Percentiles rank a stretch among this genome's conserved stretches.
Conservation (phyloP, 2,329 filamentous ascomycete species). For the Xylariaceae sp. region DNA sequence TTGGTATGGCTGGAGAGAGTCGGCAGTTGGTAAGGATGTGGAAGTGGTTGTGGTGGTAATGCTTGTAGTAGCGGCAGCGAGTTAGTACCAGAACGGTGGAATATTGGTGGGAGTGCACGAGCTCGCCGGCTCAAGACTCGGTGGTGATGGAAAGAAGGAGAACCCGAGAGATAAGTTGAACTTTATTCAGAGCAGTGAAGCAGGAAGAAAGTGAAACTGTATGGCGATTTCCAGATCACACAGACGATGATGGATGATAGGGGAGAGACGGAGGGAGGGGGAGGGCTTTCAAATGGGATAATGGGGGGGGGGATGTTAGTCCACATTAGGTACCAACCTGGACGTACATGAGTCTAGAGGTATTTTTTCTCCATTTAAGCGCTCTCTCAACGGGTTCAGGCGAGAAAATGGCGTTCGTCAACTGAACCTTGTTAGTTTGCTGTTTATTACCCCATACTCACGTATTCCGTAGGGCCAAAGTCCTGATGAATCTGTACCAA, state of each 20-base stretch:
- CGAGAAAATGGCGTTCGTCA: not conserved
- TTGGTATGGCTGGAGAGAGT: too few species aligned
- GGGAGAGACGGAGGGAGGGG: not conserved
- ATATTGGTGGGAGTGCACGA: conserved; percentile 7
- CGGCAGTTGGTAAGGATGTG: too few species aligned
- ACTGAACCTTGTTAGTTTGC: not conserved
- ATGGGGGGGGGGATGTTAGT: not conserved
- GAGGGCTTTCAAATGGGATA: not conserved
- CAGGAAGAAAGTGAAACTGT: not conserved
- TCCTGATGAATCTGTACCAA: not conserved
- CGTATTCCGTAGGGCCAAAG: not conserved
- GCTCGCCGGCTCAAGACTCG: conserved; percentile 9
- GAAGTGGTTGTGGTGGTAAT: too few species aligned
- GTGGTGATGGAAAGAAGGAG: not conserved
- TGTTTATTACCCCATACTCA: not conserved
- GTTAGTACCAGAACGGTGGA: not conserved
- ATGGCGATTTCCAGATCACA: not conserved
- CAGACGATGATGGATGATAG: not conserved
- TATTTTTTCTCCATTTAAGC: not conserved
- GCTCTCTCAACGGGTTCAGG: not conserved
- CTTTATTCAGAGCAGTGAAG: not conserved
- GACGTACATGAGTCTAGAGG: not conserved
- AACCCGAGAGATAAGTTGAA: not conserved
- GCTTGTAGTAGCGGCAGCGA: too few species aligned
- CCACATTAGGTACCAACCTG: not conserved